Percentiles rank a stretch among this genome's conserved stretches.
Evolutionary conservation across 495 filamentous ascomycete genomes (phyloP).

Genomic region (Rostrohypoxylon terebratum): DNA sequence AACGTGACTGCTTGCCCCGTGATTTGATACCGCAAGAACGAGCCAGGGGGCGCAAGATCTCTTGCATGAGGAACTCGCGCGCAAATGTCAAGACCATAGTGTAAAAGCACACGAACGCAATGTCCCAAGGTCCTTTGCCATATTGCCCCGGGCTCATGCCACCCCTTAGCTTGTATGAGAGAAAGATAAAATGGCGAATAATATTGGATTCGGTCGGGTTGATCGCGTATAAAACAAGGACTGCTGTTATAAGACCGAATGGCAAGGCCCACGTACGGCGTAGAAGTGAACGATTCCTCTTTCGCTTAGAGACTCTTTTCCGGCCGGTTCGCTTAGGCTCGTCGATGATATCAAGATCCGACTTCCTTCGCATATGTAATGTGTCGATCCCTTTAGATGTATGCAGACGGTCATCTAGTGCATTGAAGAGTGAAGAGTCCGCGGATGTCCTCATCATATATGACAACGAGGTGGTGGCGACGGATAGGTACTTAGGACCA

Average conservation of each 20-base stretch:
- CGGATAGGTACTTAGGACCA: no score
- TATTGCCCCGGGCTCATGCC: conserved; percentile 72
- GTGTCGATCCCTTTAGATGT: not conserved
- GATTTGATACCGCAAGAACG: conserved; percentile 73
- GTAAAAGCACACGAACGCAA: conserved; percentile 91
- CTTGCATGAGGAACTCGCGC: conserved; percentile 96
- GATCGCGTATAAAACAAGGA: conserved; percentile 75
- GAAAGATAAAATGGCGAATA: conserved; percentile 84
- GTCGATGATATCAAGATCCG: not conserved
- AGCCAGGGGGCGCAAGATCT: conserved; percentile 81
- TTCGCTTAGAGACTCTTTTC: conserved; percentile 58
- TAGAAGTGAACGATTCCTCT: conserved; percentile 66
- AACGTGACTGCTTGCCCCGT: conserved; percentile 83
- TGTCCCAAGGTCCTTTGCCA: conserved; percentile 85
- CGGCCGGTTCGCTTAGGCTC: not conserved
- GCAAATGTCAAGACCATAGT: conserved; percentile 89
- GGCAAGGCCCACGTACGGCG: conserved; percentile 81
- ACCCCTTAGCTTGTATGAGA: conserved; percentile 80
- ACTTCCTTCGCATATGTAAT: not conserved
- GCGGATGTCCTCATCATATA: not conserved
- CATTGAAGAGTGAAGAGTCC: not conserved
- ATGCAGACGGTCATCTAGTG: not conserved
- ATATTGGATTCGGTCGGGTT: conserved; percentile 85
- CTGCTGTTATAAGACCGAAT: conserved; percentile 70
- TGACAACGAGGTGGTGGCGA: not conserved